phyloP scores from a whole-genome alignment of 345 rosid genomes.

The Camelina neglecta region DNA sequence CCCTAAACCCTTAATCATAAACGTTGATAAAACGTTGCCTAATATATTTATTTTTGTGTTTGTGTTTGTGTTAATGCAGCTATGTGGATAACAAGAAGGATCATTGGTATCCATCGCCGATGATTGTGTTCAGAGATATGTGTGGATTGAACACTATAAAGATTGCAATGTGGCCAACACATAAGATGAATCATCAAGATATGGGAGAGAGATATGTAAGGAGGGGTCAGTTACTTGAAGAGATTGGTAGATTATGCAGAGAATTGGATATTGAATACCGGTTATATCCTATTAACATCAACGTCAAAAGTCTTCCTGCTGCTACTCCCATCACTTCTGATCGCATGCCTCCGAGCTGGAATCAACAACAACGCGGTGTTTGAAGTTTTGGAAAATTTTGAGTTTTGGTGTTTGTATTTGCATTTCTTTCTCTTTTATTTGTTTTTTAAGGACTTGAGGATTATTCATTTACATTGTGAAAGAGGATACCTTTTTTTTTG shows the following conservation, averaged over 20 bases:
- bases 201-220: conserved; percentile 71
- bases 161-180: conserved; percentile 73
- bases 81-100: conserved; percentile 73
- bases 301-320: conserved; percentile 57
- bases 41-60: too few species aligned
- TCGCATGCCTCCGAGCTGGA: conserved; percentile 50
- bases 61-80: conserved; percentile 40
- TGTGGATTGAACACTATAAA: conserved; percentile 60
- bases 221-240: conserved; percentile 70
- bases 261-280: conserved; percentile 79
- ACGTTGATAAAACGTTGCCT: neutral
- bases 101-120: conserved; percentile 71
- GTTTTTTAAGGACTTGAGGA: conserved; percentile 21
- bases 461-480: conserved; percentile 15
- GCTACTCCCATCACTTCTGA: conserved; percentile 48
- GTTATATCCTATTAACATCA: conserved; percentile 67
- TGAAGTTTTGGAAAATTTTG: conserved; percentile 21
- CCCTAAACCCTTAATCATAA: conserved; percentile 9
- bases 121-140: conserved; percentile 64
- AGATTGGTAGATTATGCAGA: conserved; percentile 65
- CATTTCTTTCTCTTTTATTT: conserved; percentile 6
- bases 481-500: neutral
- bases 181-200: conserved; percentile 81
- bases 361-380: conserved; percentile 38
- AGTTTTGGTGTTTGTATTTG: conserved; percentile 24